Evolutionary conservation across 495 filamentous ascomycete genomes (phyloP), one percentile per base, ranked within the genome.

Genomic region (Aspergillus kassunensis): DNA sequence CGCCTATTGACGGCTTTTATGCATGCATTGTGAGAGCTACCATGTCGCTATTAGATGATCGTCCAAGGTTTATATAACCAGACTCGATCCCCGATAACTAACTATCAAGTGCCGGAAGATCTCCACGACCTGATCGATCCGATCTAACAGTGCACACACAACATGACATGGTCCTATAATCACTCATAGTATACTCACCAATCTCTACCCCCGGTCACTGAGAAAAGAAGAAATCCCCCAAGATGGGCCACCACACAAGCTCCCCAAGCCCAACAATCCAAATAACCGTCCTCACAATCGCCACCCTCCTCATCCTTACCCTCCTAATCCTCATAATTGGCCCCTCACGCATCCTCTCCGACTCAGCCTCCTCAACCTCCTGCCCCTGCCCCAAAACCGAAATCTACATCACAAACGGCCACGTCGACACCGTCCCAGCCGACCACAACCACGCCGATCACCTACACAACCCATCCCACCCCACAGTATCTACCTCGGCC

Each of bases 281-380:
- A 23, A 34, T 51, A 42, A 20, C 41, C 2, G 20, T 35, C 48
- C 25, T 47, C 23, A 54, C 45, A 37, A 42, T 48, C 40, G 18
- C 45, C 6, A 46, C 35, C 46, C 25, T 54, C 27, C 49, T 49
- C 27, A 40, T 56, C 25, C 35, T 56, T 34, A 12, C 41, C 45
- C 15, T 58, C 12, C 29, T 47, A 35, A 34, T 50, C 34, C 41
- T 58, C 19, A 33, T 44, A 31, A 36, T 51, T 12, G 35, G 45
- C 0, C 47, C 54, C 11, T 27, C 33, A 2, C 33, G 39, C 13
- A 39, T 48, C 27, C 16, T 54, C 25, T 36, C 53, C 20, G 30
- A 37, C 30, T 20, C 25, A 19, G 13, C 29, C 48, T 16, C 43
- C 20, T 19, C 29, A n/a, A 33, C 39, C 24, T 45, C 34, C 36